A percentile compares a stretch with the other conserved stretches of the same genome.
Conservation (phyloP, 441 rosid genomes). For the Sinapis alba region DNA sequence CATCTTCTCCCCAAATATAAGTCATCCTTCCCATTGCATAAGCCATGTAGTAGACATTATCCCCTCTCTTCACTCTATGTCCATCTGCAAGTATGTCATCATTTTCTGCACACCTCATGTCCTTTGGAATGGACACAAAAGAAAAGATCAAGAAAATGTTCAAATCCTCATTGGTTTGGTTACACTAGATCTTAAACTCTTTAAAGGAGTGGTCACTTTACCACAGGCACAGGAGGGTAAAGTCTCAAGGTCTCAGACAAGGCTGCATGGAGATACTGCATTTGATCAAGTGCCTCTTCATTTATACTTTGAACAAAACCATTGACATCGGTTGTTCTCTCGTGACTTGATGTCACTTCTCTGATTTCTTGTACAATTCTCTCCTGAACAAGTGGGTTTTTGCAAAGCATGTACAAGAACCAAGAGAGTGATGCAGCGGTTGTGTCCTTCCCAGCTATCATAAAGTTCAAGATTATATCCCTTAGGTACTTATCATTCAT, state of each 20-base stretch:
- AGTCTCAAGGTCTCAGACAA: constrained; percentile 81
- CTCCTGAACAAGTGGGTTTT: constrained; percentile 72
- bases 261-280: constrained; percentile 87
- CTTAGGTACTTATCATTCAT: constrained; percentile 70
- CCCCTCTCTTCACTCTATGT: constrained; percentile 60
- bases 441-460: constrained; percentile 83
- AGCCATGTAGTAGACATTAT: constrained; percentile 55
- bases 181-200: background rate
- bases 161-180: too few relatives aligned
- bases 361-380: constrained; percentile 59
- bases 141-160: too few relatives aligned
- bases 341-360: constrained; percentile 41
- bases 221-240: constrained; percentile 75
- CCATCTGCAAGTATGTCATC: constrained; percentile 86
- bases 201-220: constrained; percentile 23
- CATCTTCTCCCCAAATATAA: constrained; percentile 78
- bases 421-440: constrained; percentile 71
- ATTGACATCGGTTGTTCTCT: constrained; percentile 30
- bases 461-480: constrained; percentile 73
- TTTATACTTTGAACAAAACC: constrained; percentile 52
- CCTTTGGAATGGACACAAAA: constrained; percentile 39
- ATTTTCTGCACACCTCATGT: constrained; percentile 61
- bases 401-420: constrained; percentile 79
- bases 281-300: constrained; percentile 57
- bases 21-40: constrained; percentile 89